These are phyloP conservation scores for Xerophyta viscosa DNA, from an alignment of 106 monocot species.

Conservation along the genomic window DNA sequence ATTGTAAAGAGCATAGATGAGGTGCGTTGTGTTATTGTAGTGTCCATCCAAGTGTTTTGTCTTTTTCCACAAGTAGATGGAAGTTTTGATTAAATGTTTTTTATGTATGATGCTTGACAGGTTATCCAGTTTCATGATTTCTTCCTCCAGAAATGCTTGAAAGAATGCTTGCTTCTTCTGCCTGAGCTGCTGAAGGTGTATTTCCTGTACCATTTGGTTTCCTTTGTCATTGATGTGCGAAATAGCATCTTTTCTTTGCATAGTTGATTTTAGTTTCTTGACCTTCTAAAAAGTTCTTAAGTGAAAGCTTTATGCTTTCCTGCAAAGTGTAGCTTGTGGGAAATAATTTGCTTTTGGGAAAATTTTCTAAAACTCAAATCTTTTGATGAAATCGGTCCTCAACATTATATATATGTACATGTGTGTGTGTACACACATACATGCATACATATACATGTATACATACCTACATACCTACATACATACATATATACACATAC, in stretches of 20 bases:
- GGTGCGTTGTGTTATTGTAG: conserved; percentile 20
- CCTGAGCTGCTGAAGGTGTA: conserved; percentile 82
- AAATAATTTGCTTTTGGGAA: too few relatives aligned
- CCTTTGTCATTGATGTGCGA: not conserved
- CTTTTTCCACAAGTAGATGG: not conserved
- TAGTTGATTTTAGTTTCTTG: too few relatives aligned
- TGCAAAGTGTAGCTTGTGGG: too few relatives aligned
- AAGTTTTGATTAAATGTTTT: not conserved
- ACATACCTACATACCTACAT: too few relatives aligned
- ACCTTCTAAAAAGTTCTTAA: too few relatives aligned
- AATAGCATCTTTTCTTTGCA: not conserved
- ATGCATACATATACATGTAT: too few relatives aligned
- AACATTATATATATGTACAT: too few relatives aligned
- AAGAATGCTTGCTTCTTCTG: conserved; percentile 86
- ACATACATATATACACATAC: too few relatives aligned
- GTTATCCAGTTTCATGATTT: conserved; percentile 90
- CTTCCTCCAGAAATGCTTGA: conserved; percentile 92
- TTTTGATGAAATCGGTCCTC: too few relatives aligned
- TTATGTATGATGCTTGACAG: conserved; percentile 18
- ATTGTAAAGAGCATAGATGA: conserved; percentile 95
- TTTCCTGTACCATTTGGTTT: not conserved
- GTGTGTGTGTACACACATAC: too few relatives aligned
- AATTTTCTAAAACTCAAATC: too few relatives aligned
- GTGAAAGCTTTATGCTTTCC: too few relatives aligned
- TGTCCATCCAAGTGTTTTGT: not conserved